These are phyloP conservation scores for Nemania bipapillata DNA, from an alignment of 2,329 filamentous ascomycete genomes.

Conservation along the genomic window DNA sequence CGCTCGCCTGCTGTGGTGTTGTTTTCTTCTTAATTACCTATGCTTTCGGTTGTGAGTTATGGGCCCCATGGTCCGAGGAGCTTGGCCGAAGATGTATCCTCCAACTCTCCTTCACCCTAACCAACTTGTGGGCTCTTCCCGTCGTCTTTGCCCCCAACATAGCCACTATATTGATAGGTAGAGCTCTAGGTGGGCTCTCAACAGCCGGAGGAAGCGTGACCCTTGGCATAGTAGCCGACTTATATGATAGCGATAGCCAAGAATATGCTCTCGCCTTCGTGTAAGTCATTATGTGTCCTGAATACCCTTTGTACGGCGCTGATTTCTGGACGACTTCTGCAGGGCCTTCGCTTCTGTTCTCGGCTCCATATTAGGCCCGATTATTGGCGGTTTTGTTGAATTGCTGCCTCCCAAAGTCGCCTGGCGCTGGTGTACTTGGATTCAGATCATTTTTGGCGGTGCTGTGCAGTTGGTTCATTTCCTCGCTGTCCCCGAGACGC, in stretches of 20 bases:
- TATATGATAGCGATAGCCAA: conserved; percentile 76
- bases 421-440: conserved; percentile 81
- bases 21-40: conserved; percentile 83
- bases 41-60: conserved; percentile 86
- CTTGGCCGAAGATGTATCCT: conserved; percentile 80
- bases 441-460: conserved; percentile 81
- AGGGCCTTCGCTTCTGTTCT: conserved; percentile 80
- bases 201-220: conserved; percentile 79
- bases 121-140: conserved; percentile 80
- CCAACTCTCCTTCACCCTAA: conserved; percentile 76
- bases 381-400: conserved; percentile 81
- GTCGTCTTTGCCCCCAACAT: conserved; percentile 80
- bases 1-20: conserved; percentile 77
- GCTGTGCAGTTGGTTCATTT: conserved; percentile 75
- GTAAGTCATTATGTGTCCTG: conserved; percentile 39
- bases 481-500: conserved; percentile 79
- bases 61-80: conserved; percentile 89
- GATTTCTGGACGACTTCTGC: neutral
- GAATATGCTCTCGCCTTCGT: conserved; percentile 81
- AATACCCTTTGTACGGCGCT: neutral
- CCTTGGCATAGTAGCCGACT: conserved; percentile 78
- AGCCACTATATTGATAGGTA: conserved; percentile 74
- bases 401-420: conserved; percentile 60
- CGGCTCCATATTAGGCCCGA: conserved; percentile 79
- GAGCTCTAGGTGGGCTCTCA: conserved; percentile 74